Conservation (phyloP, 768 basidiomycete genomes). For the Suillus placidus region DNA sequence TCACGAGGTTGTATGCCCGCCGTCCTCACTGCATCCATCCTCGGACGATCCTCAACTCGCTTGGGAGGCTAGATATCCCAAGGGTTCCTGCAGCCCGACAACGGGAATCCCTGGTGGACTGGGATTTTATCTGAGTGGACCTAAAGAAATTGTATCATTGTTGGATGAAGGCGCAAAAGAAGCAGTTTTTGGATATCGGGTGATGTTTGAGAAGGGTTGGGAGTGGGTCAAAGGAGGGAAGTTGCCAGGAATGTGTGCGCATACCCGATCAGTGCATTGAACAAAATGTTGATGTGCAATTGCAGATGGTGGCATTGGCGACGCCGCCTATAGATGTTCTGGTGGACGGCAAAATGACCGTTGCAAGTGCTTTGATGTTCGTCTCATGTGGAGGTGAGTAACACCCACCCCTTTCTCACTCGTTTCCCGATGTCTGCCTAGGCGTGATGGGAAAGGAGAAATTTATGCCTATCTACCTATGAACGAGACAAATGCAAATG, state of each 20-base stretch:
- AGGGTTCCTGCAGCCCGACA: constrained; percentile 63
- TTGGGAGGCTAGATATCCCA: constrained; percentile 66
- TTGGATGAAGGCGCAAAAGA: constrained; percentile 50
- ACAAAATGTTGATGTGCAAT: background rate
- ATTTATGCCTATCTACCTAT: constrained; percentile 71
- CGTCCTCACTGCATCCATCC: constrained; percentile 14
- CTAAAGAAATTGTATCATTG: constrained; percentile 41
- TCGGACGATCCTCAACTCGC: constrained; percentile 32
- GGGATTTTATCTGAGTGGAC: constrained; percentile 68
- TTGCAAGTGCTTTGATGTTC: constrained; percentile 67
- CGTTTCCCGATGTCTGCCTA: constrained; percentile 22
- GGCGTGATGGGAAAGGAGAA: constrained; percentile 58
- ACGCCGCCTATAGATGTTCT: constrained; percentile 62
- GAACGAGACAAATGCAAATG: constrained; percentile 43
- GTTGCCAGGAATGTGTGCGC: constrained; percentile 70
- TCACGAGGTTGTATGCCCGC: constrained; percentile 33
- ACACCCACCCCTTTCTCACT: background rate
- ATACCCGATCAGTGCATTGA: constrained; percentile 8
- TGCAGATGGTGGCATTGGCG: constrained; percentile 58
- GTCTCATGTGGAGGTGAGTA: constrained; percentile 74
- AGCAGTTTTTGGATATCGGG: constrained; percentile 63
- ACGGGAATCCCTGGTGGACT: constrained; percentile 60
- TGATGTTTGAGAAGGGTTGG: constrained; percentile 66
- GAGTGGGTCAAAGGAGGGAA: constrained; percentile 78
- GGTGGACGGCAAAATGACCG: constrained; percentile 67